Base-by-base conservation (phyloP, 306 rosid species). In the Biancaea sappan region DNA sequence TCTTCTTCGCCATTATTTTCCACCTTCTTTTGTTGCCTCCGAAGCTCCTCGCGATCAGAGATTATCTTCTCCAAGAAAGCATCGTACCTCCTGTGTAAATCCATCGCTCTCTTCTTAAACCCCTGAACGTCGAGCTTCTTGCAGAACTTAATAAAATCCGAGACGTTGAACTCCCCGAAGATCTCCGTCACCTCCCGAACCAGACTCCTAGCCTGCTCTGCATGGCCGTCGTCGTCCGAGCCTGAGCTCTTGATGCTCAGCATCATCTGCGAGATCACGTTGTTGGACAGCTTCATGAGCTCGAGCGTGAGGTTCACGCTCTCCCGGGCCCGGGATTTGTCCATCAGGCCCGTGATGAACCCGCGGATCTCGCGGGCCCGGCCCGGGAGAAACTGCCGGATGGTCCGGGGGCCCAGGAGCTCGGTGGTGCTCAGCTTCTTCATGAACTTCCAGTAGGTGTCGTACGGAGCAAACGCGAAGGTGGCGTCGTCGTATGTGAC, bases 401-500 rank as follows among this genome's bases (percentile, higher is more conserved):
- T 11, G 26, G 57, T 82, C 6, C 71, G 63, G 48, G 24, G 64
- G 0, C 89, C 81, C 11, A 88, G 67, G 16, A 80, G 84, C 57
- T 86, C 77, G 0, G 60, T 78, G 21, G 74, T 73, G 47, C 82
- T 80, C 1, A 84, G 63, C 26, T 75, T 88, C 44, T 62, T 82
- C 9, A 82, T 82, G 81, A 84, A 84, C 22, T 82, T 84, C 85
- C 83, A 82, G 34, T 84, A 84, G 0, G 71, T 51, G 25, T 76
- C 83, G 15, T 77, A 75, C 22, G 93, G 90, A 7, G 84, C 72
- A 12, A 86, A 88, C 18, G 88, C 86, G 6, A 86, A 74, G 3
- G 88, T 75, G 2, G 84, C 83, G 8, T 83, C 52, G 9, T 82
- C 44, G 53, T 88, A 77, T 6, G 85, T 76, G 2, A 88, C 77